phyloP scores from a whole-genome alignment of 148 eudicot genomes.

The Linanthus parryae region DNA sequence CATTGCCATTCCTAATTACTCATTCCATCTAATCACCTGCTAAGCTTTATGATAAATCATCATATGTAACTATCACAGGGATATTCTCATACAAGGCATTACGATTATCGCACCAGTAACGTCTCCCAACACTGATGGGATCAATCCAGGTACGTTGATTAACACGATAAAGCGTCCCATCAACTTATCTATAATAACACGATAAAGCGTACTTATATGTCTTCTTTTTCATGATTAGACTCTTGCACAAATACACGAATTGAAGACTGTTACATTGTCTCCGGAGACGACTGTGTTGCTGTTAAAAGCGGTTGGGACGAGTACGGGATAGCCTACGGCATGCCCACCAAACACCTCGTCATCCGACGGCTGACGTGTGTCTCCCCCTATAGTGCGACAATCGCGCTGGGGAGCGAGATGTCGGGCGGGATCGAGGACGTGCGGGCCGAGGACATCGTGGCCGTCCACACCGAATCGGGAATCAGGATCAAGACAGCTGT shows the following conservation, averaged over 20 bases:
- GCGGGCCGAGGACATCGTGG: conserved; percentile 64
- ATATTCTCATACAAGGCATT: conserved; percentile 66
- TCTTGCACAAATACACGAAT: conserved; percentile 78
- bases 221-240: conserved; percentile 27
- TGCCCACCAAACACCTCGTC: conserved; percentile 71
- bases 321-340: conserved; percentile 66
- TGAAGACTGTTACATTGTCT: conserved; percentile 70
- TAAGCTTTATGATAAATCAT: conserved; percentile 1
- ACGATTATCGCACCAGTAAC: conserved; percentile 70
- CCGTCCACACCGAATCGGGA: conserved; percentile 71
- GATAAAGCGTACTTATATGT: not conserved
- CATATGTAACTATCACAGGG: conserved; percentile 31
- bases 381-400: conserved; percentile 80
- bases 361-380: conserved; percentile 72
- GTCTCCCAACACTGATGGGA: conserved; percentile 90
- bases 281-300: conserved; percentile 86
- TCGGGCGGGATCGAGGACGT: conserved; percentile 90
- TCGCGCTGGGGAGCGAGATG: conserved; percentile 92
- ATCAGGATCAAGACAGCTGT: conserved; percentile 78
- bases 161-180: not conserved
- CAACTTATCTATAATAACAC: too few relatives aligned
- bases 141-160: conserved; percentile 77
- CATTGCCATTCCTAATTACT: too few relatives aligned
- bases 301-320: conserved; percentile 97
- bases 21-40: too few relatives aligned